Percentiles rank a stretch among this genome's conserved stretches.
Evolutionary conservation across 2,329 filamentous ascomycete genomes (phyloP).

Genomic region (Neofusicoccum parvum): DNA sequence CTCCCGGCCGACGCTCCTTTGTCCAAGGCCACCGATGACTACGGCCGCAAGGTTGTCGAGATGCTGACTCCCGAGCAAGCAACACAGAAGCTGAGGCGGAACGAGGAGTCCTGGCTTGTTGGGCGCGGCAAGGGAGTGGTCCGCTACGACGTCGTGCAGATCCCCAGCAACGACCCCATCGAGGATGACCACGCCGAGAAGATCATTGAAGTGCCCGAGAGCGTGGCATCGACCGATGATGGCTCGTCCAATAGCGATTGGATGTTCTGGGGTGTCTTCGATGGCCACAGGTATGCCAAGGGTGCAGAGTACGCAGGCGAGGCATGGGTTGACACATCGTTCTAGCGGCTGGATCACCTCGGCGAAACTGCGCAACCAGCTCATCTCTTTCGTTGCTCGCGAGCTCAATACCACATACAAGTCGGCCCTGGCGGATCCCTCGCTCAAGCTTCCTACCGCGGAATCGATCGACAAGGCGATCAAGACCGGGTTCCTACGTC

Average conservation of each 20-base stretch:
- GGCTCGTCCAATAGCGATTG: conserved; percentile 73
- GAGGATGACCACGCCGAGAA: conserved; percentile 98
- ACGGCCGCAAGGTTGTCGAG: conserved; percentile 83
- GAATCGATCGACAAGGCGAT: conserved; percentile 88
- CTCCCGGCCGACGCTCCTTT: conserved; percentile 84
- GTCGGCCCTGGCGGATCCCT: conserved; percentile 62
- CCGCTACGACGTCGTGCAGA: conserved; percentile 90
- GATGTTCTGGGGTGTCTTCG: conserved; percentile 99
- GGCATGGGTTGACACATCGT: conserved; percentile 19
- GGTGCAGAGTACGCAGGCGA: conserved; percentile 30
- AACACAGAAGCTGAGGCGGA: conserved; percentile 82
- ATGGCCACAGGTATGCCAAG: conserved; percentile 77
- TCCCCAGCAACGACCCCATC: conserved; percentile 95
- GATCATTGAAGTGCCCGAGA: conserved; percentile 84
- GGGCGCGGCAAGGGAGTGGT: conserved; percentile 88
- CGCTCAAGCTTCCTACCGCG: conserved; percentile 65
- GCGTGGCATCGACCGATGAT: conserved; percentile 57
- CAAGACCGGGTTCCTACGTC: conserved; percentile 82
- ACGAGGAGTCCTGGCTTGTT: conserved; percentile 89
- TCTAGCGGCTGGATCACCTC: conserved; percentile 94
- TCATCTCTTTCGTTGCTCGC: conserved; percentile 89
- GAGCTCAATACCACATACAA: conserved; percentile 94
- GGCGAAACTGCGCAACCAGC: conserved; percentile 86
- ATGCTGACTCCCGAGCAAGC: conserved; percentile 97
- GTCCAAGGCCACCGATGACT: conserved; percentile 83